These are phyloP conservation scores for Pontederia paniculata DNA, from an alignment of 176 grass and related monocot genomes.

Conservation along the genomic window DNA sequence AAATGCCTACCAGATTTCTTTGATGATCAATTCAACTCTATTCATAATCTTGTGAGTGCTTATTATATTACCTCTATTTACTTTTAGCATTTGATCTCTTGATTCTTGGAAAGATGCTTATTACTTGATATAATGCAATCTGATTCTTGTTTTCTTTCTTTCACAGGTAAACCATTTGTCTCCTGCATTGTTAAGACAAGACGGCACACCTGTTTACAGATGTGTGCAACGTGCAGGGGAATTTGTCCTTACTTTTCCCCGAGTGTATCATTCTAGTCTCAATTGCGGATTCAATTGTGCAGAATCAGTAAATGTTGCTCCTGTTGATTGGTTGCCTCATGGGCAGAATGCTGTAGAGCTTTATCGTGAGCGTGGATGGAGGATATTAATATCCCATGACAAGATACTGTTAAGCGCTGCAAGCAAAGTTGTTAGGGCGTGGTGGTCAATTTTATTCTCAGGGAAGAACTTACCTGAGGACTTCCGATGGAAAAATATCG, in stretches of 20 bases:
- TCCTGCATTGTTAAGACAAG: constrained; percentile 61
- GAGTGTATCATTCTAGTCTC: constrained; percentile 77
- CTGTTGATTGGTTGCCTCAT: constrained; percentile 84
- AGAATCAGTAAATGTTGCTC: constrained; percentile 85
- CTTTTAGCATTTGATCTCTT: too few species aligned
- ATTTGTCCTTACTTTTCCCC: constrained; percentile 84
- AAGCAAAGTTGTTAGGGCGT: constrained; percentile 74
- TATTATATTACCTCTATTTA: neutral
- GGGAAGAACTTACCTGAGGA: constrained; percentile 53
- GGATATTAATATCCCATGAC: constrained; percentile 80
- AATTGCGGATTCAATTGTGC: constrained; percentile 92
- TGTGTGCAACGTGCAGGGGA: constrained; percentile 61
- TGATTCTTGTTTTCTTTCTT: neutral
- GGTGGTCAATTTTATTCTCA: constrained; percentile 66
- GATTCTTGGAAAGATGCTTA: too few species aligned
- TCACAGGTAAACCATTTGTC: constrained; percentile 79
- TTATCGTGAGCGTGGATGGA: constrained; percentile 56
- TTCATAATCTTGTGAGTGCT: constrained; percentile 74
- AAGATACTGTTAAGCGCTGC: constrained; percentile 63
- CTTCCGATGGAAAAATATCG: constrained; percentile 57
- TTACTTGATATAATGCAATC: too few species aligned
- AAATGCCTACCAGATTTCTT: constrained; percentile 73
- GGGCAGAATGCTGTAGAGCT: constrained; percentile 83
- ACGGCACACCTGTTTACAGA: constrained; percentile 63
- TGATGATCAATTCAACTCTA: constrained; percentile 80